Evolutionary conservation across 805 yeast genomes (phyloP).

Genomic region (Nakazawaea anatomiae): DNA sequence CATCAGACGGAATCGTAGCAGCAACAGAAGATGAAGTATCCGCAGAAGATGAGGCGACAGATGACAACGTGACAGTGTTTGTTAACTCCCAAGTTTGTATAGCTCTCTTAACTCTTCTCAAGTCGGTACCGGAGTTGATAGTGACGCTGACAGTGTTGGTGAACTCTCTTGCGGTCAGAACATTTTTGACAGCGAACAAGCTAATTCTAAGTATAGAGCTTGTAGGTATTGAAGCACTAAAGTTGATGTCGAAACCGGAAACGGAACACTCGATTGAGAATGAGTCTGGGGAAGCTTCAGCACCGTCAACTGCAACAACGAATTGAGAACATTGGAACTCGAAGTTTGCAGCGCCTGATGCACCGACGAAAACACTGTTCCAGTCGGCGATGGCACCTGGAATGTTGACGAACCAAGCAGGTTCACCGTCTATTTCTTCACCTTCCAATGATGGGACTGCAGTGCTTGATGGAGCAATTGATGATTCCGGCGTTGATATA

Average conservation of each 20-base stretch:
- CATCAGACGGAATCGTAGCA: background rate
- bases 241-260: background rate
- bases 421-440: background rate
- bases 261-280: background rate
- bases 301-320: background rate
- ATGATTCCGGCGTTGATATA: too few relatives aligned
- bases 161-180: background rate
- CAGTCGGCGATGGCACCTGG: constrained; percentile 5
- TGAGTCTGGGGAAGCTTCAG: background rate
- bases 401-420: constrained; percentile 3
- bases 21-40: background rate
- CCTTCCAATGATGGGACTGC: constrained; percentile 6
- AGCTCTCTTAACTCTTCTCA: constrained; percentile 5
- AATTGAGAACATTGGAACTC: constrained; percentile 2
- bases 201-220: background rate
- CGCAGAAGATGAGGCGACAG: background rate
- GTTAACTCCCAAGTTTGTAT: constrained; percentile 2
- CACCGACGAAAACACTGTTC: background rate
- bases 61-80: background rate
- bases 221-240: background rate
- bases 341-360: background rate
- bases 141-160: constrained; percentile 1
- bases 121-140: background rate
- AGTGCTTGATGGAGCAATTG: background rate
- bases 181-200: background rate